Evolutionary conservation across 2,329 filamentous ascomycete genomes (phyloP), one percentile per base, ranked within the genome.

Genomic region (Immersiporthe knoxdaviesiana): DNA sequence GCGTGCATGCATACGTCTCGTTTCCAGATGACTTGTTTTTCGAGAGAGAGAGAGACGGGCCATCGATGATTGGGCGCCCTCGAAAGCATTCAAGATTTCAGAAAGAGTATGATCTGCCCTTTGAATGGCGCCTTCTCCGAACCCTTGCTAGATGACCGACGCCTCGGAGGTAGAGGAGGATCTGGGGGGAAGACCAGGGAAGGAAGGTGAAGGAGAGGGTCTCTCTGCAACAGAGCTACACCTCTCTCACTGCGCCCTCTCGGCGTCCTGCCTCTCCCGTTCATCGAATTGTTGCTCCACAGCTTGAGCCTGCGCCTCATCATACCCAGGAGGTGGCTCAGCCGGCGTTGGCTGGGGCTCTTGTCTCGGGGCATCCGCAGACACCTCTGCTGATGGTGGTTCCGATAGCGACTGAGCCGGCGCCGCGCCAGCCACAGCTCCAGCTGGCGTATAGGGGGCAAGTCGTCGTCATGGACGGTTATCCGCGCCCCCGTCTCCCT

Each of bases 261-360:
- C 92, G 58, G 92, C 84, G 73, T 92, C 92, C 71, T 91, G 87
- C 60, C 91, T 90, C 73, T 94, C 85, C 70, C 91, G 92, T 74
- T 92, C 88, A 77, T 93, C 88, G 30, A 90, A 80, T 64, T 81
- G 82, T 76, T 83, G 87, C 71, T 81, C 84, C 37, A 90, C 78
- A 37, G 87, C 87, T 74, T 90, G 88, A n/a, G 86, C 89, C 79
- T 97, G 95, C 37, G 92, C 92, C 79, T 97, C 93, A 75, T 97
- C 94, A 77, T 98, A 98, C 47, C 90, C 92, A 63, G 95, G 95
- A 62, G 95, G 95, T 6, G 94, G 93, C 77, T 96, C 94, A 80
- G 90, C 75, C 75, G 93, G 80, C 82, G 79, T 81, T 35, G 74
- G 74, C 68, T 79, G 79, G 56, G 75, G 72, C 65, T 74, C 73